These are phyloP conservation scores for Cercospora sp. DNA, from an alignment of 2,329 filamentous ascomycete species.

Conservation along the genomic window DNA sequence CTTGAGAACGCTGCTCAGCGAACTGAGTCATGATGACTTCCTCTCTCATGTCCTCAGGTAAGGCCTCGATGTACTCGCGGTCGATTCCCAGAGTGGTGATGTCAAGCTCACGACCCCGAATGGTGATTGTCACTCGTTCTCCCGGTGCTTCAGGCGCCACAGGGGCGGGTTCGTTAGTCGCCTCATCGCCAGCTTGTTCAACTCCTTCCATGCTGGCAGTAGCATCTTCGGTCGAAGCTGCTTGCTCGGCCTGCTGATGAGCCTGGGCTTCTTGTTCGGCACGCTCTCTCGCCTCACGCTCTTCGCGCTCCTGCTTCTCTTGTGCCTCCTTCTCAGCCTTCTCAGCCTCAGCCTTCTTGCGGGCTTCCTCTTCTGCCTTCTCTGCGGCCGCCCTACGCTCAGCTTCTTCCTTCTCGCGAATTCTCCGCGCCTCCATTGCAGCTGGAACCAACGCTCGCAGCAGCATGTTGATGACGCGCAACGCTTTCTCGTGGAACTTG, in stretches of 20 bases:
- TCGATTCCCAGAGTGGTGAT: constrained; percentile 95
- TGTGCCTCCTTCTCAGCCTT: constrained; percentile 57
- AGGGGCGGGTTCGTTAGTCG: constrained; percentile 46
- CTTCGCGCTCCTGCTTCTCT: constrained; percentile 54
- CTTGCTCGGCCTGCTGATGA: constrained; percentile 35
- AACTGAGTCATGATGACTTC: constrained; percentile 93
- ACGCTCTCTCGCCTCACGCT: constrained; percentile 50
- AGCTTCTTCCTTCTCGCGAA: constrained; percentile 66
- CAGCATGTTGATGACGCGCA: constrained; percentile 67
- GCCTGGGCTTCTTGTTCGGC: constrained; percentile 43
- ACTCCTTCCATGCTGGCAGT: constrained; percentile 69
- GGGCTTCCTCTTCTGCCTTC: constrained; percentile 61
- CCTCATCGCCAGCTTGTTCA: constrained; percentile 52
- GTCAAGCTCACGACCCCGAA: constrained; percentile 84
- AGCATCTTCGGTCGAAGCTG: constrained; percentile 45
- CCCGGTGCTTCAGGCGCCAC: constrained; percentile 40
- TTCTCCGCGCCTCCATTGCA: constrained; percentile 78
- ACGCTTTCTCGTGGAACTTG: constrained; percentile 66
- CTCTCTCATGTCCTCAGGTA: constrained; percentile 95
- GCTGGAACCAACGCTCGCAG: constrained; percentile 75
- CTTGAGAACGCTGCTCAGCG: constrained; percentile 77
- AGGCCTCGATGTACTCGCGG: constrained; percentile 87
- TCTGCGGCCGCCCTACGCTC: constrained; percentile 68
- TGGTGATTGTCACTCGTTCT: constrained; percentile 72
- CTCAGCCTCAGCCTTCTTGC: constrained; percentile 60